Evolutionary conservation across 805 yeast genomes (phyloP).

Genomic region (Candida ulmi): DNA sequence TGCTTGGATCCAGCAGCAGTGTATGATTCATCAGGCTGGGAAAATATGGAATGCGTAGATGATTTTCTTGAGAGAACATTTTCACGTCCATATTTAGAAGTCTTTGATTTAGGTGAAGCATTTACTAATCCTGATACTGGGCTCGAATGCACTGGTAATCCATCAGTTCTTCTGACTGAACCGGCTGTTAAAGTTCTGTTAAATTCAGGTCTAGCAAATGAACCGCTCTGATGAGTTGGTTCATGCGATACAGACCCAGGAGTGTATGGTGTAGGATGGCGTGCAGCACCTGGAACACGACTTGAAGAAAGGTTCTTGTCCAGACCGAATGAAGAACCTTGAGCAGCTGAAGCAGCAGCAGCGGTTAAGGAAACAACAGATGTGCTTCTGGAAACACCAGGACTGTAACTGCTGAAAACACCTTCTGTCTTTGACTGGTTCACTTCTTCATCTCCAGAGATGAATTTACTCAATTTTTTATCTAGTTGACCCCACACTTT

Average conservation of each 20-base stretch:
- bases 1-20: no score
- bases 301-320: slow-evolving; percentile 2
- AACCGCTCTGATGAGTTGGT: no score
- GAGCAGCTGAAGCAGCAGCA: not conserved
- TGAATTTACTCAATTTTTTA: slow-evolving; percentile 70
- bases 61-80: slow-evolving; percentile 17
- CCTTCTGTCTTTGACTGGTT: slow-evolving; percentile 38
- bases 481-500: slow-evolving; percentile 87
- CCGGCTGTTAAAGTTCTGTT: no score
- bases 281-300: not conserved
- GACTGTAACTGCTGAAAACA: slow-evolving; percentile 67
- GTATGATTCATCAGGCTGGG: slow-evolving; percentile 3
- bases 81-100: slow-evolving; percentile 11
- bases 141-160: no score
- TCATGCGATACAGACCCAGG: no score
- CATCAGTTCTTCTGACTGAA: no score
- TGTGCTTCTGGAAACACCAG: slow-evolving; percentile 55
- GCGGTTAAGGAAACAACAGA: slow-evolving; percentile 18
- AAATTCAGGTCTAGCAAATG: not conserved
- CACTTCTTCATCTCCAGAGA: slow-evolving; percentile 82
- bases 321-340: slow-evolving; percentile 4
- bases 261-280: not conserved
- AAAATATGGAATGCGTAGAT: slow-evolving; percentile 14
- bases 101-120: slow-evolving; percentile 12
- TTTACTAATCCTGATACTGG: not conserved